Conservation (phyloP, 2,329 filamentous ascomycete species). For the Sclerotinia subarctica region DNA sequence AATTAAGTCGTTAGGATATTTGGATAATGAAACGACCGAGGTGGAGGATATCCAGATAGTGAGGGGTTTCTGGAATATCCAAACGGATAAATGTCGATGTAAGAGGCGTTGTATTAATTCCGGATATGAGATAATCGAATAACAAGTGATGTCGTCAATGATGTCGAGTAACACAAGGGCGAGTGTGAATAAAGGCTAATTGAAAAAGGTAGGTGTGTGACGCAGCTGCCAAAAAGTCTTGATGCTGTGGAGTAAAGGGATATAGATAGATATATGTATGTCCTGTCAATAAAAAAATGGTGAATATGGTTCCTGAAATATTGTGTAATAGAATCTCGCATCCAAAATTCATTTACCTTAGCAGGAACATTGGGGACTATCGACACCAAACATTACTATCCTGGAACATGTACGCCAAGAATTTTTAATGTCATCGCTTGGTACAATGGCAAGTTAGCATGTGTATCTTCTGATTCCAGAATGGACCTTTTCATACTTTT, state of each 20-base stretch:
- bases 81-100: background rate
- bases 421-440: background rate
- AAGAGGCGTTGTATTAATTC: no score
- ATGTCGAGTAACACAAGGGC: background rate
- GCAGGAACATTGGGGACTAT: slow-evolving; percentile 12
- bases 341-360: background rate
- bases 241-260: background rate
- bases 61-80: background rate
- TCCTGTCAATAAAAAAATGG: background rate
- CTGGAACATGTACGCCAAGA: slow-evolving; percentile 14
- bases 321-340: slow-evolving; percentile 17
- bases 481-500: background rate
- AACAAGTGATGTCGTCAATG: background rate
- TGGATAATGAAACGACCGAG: slow-evolving; percentile 3
- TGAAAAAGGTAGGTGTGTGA: background rate
- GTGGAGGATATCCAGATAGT: background rate
- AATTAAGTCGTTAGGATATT: background rate
- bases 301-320: background rate
- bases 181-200: background rate
- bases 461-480: background rate
- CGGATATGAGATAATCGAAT: background rate
- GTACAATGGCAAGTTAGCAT: slow-evolving; percentile 4
- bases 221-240: background rate
- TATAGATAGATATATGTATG: background rate
- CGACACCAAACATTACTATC: background rate